A percentile compares a stretch with the other conserved stretches of the same genome.
Evolutionary conservation across 192 early-diverging fungal species (phyloP).

Genomic region (Dimargaris cristalligena): DNA sequence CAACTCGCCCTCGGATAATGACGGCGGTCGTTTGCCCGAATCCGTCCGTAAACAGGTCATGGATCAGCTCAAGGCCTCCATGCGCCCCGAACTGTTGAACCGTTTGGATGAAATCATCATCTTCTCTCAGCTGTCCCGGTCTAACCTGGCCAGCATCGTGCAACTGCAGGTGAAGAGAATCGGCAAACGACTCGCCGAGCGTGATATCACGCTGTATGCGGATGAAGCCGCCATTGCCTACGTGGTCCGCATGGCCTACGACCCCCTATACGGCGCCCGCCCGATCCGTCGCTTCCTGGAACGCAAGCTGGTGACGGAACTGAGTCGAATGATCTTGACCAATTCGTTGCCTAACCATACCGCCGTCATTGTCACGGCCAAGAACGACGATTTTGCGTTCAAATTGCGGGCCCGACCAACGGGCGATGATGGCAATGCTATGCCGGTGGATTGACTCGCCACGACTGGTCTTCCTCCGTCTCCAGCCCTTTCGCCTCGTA

Average conservation of each 20-base stretch:
- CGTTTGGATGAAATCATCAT: slow-evolving; percentile 87
- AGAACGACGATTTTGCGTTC: slow-evolving; percentile 17
- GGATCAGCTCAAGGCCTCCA: slow-evolving; percentile 53
- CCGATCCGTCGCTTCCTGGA: slow-evolving; percentile 84
- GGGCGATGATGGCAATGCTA: slow-evolving; percentile 1
- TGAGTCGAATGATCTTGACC: slow-evolving; percentile 49
- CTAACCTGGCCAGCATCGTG: slow-evolving; percentile 53
- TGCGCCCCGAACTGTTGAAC: slow-evolving; percentile 94
- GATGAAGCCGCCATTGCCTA: slow-evolving; percentile 53
- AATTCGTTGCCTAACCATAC: slow-evolving; percentile 43
- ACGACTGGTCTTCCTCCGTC: too few relatives aligned
- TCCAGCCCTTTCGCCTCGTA: too few relatives aligned
- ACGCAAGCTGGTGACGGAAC: slow-evolving; percentile 61
- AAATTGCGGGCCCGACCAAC: slow-evolving; percentile 11
- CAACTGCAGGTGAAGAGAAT: slow-evolving; percentile 48
- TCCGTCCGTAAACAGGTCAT: slow-evolving; percentile 46
- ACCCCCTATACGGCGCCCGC: slow-evolving; percentile 88
- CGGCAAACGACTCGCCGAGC: slow-evolving; percentile 48
- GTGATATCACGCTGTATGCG: slow-evolving; percentile 52
- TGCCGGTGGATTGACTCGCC: slow-evolving; percentile 9
- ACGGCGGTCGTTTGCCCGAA: slow-evolving; percentile 19
- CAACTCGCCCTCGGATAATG: slow-evolving; percentile 11
- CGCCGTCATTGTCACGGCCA: slow-evolving; percentile 25
- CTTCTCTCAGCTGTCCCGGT: slow-evolving; percentile 50
- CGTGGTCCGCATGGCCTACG: slow-evolving; percentile 66